A percentile compares a stretch with the other conserved stretches of the same genome.
phyloP scores from a whole-genome alignment of 2,329 filamentous ascomycete genomes.

The Drechslerella dactyloides region DNA sequence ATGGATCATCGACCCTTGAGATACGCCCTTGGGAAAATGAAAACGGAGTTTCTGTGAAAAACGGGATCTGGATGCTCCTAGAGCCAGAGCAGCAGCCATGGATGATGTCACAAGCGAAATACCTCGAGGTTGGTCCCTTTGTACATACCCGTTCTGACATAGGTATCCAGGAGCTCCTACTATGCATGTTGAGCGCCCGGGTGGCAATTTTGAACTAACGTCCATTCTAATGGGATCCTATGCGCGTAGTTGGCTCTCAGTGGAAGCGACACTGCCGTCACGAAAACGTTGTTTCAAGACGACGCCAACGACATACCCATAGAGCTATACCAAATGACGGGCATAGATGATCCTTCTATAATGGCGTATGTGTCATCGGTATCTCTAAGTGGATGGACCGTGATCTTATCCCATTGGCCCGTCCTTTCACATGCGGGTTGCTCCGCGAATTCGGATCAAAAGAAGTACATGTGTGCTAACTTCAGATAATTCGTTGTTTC shows the following conservation, averaged over 20 bases:
- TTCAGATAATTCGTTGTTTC: neutral
- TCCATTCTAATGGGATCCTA: neutral
- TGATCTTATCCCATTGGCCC: too few species aligned
- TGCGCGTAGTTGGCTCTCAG: constrained; percentile 12
- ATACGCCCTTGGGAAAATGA: constrained; percentile 23
- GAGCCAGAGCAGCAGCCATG: constrained; percentile 3
- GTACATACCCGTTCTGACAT: too few species aligned
- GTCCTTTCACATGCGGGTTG: too few species aligned
- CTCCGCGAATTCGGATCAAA: too few species aligned
- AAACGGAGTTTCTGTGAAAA: neutral
- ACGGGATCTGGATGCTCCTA: constrained; percentile 16
- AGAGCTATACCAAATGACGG: constrained; percentile 12
- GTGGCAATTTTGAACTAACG: too few species aligned
- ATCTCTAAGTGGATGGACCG: too few species aligned
- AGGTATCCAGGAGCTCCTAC: too few species aligned
- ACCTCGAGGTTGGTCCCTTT: constrained; percentile 22
- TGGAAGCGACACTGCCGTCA: neutral
- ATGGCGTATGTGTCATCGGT: neutral
- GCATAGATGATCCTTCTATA: neutral
- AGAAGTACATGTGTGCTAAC: neutral
- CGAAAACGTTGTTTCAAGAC: neutral
- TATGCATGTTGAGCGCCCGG: too few species aligned
- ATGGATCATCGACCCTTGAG: constrained; percentile 8
- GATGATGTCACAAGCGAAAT: constrained; percentile 12
- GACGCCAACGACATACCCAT: neutral